Percentiles rank a stretch among this genome's conserved stretches.
Conservation (phyloP, 2,329 filamentous ascomycete genomes). For the Cladosporium sp. region DNA sequence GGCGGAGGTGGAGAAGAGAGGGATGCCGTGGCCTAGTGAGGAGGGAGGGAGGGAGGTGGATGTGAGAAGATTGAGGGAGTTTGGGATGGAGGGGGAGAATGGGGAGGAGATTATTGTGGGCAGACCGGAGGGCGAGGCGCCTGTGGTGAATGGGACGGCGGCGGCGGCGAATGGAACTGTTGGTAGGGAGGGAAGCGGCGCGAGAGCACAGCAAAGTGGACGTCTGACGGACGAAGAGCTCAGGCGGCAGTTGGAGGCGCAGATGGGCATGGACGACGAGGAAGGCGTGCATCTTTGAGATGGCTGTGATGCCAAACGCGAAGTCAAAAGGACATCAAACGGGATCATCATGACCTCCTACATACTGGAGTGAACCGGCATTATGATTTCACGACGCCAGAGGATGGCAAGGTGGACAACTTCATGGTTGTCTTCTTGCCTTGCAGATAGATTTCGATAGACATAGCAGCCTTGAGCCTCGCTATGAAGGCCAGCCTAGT, state of each 20-base stretch:
- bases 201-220: constrained; percentile 39
- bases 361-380: neutral
- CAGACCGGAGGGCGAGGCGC: constrained; percentile 19
- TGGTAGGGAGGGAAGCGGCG: neutral
- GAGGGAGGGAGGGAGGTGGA: constrained; percentile 24
- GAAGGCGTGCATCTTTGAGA: constrained; percentile 63
- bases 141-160: constrained; percentile 20
- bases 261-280: constrained; percentile 53
- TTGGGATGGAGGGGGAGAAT: constrained; percentile 23
- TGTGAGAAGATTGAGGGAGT: constrained; percentile 9
- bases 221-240: constrained; percentile 62
- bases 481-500: neutral
- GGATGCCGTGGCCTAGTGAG: constrained; percentile 51
- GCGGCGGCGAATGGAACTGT: neutral
- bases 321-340: neutral
- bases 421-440: neutral
- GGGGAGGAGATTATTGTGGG: constrained; percentile 24
- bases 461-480: neutral
- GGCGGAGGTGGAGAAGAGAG: constrained; percentile 64
- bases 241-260: constrained; percentile 56
- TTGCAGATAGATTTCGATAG: neutral
- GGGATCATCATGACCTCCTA: neutral
- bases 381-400: neutral
- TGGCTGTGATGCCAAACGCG: neutral
- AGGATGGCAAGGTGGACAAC: neutral